Percentiles rank a stretch among this genome's conserved stretches.
phyloP scores from a whole-genome alignment of 768 basidiomycete genomes.

The Suillus weaverae region DNA sequence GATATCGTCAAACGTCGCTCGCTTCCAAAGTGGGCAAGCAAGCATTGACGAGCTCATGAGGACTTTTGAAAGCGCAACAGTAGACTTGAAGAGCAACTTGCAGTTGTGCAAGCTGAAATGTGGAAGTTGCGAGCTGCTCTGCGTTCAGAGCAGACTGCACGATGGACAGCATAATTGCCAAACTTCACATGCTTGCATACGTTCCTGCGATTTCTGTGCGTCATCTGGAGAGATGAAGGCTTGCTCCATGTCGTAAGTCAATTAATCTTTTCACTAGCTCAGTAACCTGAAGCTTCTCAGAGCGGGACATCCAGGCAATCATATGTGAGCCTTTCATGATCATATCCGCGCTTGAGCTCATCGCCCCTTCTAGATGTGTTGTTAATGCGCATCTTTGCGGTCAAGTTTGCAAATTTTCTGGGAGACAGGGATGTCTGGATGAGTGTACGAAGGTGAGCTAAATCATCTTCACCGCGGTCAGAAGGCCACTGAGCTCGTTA shows the following conservation, averaged over 20 bases:
- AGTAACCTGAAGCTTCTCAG: conserved; percentile 28
- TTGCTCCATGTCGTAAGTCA: conserved; percentile 50
- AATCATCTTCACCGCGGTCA: not conserved
- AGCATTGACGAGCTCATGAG: conserved; percentile 42
- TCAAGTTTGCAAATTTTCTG: conserved; percentile 44
- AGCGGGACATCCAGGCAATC: conserved; percentile 60
- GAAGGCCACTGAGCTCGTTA: not conserved
- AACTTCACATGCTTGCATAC: not conserved
- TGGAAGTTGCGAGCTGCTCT: not conserved
- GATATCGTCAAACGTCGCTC: conserved; percentile 48
- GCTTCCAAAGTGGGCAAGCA: conserved; percentile 47
- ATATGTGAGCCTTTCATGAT: conserved; percentile 42
- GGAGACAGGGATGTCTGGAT: conserved; percentile 50
- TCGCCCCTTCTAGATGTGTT: conserved; percentile 43
- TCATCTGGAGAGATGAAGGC: conserved; percentile 28
- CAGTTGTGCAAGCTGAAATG: not conserved
- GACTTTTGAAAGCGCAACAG: not conserved
- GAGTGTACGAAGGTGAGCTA: conserved; percentile 51
- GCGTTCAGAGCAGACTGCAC: not conserved
- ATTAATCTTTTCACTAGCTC: not conserved
- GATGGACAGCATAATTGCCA: not conserved
- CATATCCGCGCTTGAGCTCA: not conserved
- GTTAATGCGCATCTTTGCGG: conserved; percentile 56
- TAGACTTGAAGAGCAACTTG: not conserved
- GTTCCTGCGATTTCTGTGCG: conserved; percentile 21